Base-by-base conservation (phyloP, 1,284 basidiomycete genomes). In the Sporisorium graminicola region DNA sequence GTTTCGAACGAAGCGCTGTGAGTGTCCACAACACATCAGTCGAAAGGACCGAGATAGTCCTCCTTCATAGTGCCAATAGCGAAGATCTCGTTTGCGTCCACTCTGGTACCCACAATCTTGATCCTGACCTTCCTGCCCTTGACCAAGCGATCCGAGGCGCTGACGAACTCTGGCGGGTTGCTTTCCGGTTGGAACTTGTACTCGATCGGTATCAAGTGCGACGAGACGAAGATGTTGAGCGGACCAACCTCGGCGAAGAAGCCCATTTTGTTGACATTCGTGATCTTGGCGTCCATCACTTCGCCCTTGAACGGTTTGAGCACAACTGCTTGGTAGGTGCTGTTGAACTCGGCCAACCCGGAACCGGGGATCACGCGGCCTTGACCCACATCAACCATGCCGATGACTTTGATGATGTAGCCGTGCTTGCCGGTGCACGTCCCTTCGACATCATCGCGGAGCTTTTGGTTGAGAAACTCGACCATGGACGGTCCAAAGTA, bases 211-310 rank as follows among this genome's bases (percentile, higher is more conserved):
- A 91, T 82, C 77, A 97, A 94, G 88, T 98, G 95, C 76, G 94
- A 93, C 20, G 95, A 96, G 24, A 98, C 81, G 51, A 85, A 85
- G 53, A 85, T 82, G 59, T 79, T 81, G 20, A 85, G 53, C 12
- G 96, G 97, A 43, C 97, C 97, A 57, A 96, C 94, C 77, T 96
- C 93, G 55, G 94, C 94, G 79, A 98, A 98, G 88, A 98, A 97
- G 7, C 95, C 95, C 94, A 98, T 98, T 94, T 98, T 98, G 87
- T 93, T 97, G 44, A 99, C 97, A 77, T 94, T 95, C 78, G 92
- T 92, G 27, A 99, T 96, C 9, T 95, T 92, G 1, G 94, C 96
- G 86, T 99, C 97, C 40, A 99, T 93, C 6, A 98, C 96, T 86
- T 99, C 96, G 24, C 95, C 95, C 87, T 98, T 98, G 90, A 98